Evolutionary conservation across 2,329 filamentous ascomycete genomes (phyloP).

Genomic region (Paecilomyces variotii): DNA sequence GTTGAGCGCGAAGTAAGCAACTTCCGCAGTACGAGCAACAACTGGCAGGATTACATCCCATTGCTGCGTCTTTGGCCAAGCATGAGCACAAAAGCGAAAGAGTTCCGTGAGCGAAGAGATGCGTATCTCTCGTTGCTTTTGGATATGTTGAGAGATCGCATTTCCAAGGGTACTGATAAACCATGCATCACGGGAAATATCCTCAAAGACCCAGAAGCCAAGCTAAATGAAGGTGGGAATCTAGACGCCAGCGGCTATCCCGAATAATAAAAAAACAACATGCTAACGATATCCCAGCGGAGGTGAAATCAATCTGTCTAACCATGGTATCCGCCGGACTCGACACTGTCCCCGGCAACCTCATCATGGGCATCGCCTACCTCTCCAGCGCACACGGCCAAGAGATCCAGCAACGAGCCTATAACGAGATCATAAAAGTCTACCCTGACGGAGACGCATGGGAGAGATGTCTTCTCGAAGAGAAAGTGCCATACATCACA

Average conservation of each 20-base stretch:
- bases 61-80: conserved; percentile 58
- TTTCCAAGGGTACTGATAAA: conserved; percentile 55
- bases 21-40: conserved; percentile 70
- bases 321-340: conserved; percentile 76
- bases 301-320: conserved; percentile 71
- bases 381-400: conserved; percentile 61
- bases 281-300: conserved; percentile 46
- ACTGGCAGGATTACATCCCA: conserved; percentile 80
- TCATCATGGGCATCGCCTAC: conserved; percentile 73
- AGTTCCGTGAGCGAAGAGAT: conserved; percentile 61
- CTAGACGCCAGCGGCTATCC: background rate
- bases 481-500: conserved; percentile 69
- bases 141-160: conserved; percentile 52
- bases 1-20: conserved; percentile 71
- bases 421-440: conserved; percentile 60
- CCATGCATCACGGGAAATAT: conserved; percentile 65
- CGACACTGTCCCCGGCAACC: conserved; percentile 71
- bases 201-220: conserved; percentile 60
- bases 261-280: conserved; percentile 23
- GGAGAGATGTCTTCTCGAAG: conserved; percentile 63
- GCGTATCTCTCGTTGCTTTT: conserved; percentile 56
- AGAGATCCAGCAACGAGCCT: conserved; percentile 60
- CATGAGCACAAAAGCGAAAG: conserved; percentile 54
- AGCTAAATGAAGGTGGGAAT: conserved; percentile 55
- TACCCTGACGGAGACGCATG: conserved; percentile 72